phyloP scores from a whole-genome alignment of 495 filamentous ascomycete species.

The Rhizodiscina lignyota region DNA sequence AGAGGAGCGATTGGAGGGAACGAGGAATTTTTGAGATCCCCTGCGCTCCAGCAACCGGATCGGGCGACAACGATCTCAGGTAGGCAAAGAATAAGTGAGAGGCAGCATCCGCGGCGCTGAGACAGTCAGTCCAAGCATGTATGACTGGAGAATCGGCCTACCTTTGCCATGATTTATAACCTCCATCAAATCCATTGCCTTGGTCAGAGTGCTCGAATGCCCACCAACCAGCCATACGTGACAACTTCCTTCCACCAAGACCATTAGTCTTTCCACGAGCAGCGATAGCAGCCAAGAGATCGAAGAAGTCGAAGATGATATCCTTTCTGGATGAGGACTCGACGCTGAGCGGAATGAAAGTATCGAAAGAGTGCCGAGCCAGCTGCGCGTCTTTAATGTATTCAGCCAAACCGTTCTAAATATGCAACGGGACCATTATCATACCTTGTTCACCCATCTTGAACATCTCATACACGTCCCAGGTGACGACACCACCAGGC shows the following conservation, averaged over 20 bases:
- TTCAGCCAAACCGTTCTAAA: constrained; percentile 1
- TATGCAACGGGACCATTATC: constrained; percentile 1
- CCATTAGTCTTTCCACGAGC: constrained; percentile 87
- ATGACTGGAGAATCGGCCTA: too few relatives aligned
- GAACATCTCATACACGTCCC: constrained; percentile 95
- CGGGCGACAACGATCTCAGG: constrained; percentile 73
- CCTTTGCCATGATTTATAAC: constrained; percentile 74
- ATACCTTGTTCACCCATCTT: constrained; percentile 85
- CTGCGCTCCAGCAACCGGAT: constrained; percentile 46
- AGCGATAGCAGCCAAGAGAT: constrained; percentile 68
- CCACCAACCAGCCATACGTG: constrained; percentile 95
- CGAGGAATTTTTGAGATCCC: constrained; percentile 74
- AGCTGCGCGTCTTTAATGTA: constrained; percentile 60
- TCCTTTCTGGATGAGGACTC: constrained; percentile 72
- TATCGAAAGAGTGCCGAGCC: constrained; percentile 84
- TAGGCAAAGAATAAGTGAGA: constrained; percentile 98
- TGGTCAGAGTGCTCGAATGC: constrained; percentile 81
- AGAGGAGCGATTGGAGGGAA: constrained; percentile 74
- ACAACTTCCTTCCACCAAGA: constrained; percentile 82
- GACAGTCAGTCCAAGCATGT: neutral
- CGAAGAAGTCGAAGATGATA: constrained; percentile 95
- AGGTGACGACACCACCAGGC: constrained; percentile 80
- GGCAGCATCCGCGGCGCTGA: constrained; percentile 84
- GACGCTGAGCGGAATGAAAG: constrained; percentile 88
- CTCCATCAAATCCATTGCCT: constrained; percentile 86